Evolutionary conservation across 371 early-diverging fungal genomes (phyloP).

Genomic region (Rhizomucor pusillus): DNA sequence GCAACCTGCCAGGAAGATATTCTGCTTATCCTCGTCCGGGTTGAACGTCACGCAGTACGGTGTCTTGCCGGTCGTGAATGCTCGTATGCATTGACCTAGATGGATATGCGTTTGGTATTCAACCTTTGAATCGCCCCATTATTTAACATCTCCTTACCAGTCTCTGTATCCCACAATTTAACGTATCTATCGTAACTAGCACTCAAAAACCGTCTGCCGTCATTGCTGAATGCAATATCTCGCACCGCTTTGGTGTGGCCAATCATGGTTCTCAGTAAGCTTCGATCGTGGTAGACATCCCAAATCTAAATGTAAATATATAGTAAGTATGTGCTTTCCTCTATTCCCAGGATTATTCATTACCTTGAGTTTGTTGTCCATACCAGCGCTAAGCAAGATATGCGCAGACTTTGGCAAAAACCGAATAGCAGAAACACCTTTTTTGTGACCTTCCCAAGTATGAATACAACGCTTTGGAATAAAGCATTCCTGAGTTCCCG

Average conservation of each 20-base stretch:
- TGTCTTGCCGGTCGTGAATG: constrained; percentile 75
- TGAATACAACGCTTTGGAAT: constrained; percentile 85
- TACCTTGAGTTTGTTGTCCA: constrained; percentile 93
- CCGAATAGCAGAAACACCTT: constrained; percentile 88
- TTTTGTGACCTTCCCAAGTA: constrained; percentile 92
- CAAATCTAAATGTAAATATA: constrained; percentile 61
- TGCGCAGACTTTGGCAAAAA: constrained; percentile 92
- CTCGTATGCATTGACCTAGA: constrained; percentile 74
- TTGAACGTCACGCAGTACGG: constrained; percentile 91
- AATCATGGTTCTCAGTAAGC: constrained; percentile 78
- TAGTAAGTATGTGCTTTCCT: too few species aligned
- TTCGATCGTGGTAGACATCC: constrained; percentile 91
- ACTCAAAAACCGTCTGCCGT: constrained; percentile 83
- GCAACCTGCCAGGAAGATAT: constrained; percentile 88
- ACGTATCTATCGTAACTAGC: constrained; percentile 89
- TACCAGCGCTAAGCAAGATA: constrained; percentile 84
- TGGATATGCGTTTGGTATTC: too few species aligned
- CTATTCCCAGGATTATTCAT: constrained; percentile 6
- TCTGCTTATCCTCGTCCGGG: constrained; percentile 82
- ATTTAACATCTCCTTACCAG: constrained; percentile 49
- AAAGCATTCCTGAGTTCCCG: constrained; percentile 79
- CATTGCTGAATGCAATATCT: constrained; percentile 88
- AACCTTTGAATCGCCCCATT: too few species aligned
- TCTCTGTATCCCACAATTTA: constrained; percentile 98
- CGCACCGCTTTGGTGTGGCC: constrained; percentile 94